phyloP scores from a whole-genome alignment of 2,329 filamentous ascomycete species.

The Gyromitra esculenta region DNA sequence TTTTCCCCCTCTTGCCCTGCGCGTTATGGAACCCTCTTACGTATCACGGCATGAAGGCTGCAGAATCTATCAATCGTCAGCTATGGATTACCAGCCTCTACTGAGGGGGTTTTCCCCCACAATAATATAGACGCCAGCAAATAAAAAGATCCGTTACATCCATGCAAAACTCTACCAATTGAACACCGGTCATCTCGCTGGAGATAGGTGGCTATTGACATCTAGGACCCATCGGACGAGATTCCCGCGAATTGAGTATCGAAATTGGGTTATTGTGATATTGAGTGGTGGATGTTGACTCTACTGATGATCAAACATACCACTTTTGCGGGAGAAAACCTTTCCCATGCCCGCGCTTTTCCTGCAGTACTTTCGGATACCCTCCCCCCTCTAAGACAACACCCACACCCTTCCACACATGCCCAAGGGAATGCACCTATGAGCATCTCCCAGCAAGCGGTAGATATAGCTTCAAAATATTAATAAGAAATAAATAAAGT shows the following conservation, averaged over 20 bases:
- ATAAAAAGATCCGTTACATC: background rate
- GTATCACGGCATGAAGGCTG: background rate
- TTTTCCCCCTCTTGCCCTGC: background rate
- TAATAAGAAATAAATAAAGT: no score
- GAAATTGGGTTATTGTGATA: background rate
- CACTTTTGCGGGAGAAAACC: background rate
- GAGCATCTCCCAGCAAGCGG: no score
- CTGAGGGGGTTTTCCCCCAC: background rate
- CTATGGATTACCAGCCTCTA: conserved; percentile 10
- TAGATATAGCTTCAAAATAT: no score
- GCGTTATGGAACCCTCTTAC: background rate
- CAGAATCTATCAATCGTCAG: background rate
- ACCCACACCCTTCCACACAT: no score
- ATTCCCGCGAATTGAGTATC: background rate
- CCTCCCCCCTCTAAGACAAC: no score
- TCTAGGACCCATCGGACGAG: background rate
- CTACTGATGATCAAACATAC: background rate
- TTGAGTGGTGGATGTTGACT: background rate
- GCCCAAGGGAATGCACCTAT: no score
- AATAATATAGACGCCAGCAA: conserved; percentile 4
- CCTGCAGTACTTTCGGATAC: no score
- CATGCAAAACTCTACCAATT: background rate
- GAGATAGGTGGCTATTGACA: background rate
- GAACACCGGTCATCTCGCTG: background rate
- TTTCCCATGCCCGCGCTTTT: no score